Evolutionary conservation across 192 early-diverging fungal species (phyloP).

Genomic region (Coemansia sp.): DNA sequence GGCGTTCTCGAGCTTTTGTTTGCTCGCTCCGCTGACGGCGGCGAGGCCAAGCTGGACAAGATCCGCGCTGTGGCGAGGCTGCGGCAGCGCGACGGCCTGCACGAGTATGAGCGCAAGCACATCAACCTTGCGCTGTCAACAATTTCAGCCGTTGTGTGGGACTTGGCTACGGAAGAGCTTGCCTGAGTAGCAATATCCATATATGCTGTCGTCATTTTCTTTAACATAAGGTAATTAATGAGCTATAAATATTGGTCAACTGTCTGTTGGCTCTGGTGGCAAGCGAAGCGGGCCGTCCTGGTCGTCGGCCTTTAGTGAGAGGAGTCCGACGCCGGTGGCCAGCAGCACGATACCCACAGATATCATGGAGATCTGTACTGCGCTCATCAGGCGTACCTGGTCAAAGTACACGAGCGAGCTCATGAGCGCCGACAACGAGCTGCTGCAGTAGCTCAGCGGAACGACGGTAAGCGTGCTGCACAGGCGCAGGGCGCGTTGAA

Average conservation of each 20-base stretch:
- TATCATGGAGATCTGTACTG: slow-evolving; percentile 67
- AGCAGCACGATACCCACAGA: slow-evolving; percentile 68
- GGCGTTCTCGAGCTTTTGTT: slow-evolving; percentile 50
- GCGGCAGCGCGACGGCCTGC: slow-evolving; percentile 39
- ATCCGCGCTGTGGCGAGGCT: slow-evolving; percentile 37
- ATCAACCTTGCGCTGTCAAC: slow-evolving; percentile 53
- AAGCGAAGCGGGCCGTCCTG: slow-evolving; percentile 38
- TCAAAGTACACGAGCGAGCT: slow-evolving; percentile 83
- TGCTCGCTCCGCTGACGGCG: slow-evolving; percentile 29
- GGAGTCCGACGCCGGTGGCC: slow-evolving; percentile 64
- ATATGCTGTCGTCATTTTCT: background rate
- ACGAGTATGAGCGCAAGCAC: slow-evolving; percentile 57
- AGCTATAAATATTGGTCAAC: no score
- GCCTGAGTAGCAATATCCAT: background rate
- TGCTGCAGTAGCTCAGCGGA: slow-evolving; percentile 76
- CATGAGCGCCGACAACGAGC: slow-evolving; percentile 72
- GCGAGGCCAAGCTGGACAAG: slow-evolving; percentile 20
- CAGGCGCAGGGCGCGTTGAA: slow-evolving; percentile 71
- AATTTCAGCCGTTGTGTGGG: slow-evolving; percentile 53
- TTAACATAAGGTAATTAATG: no score
- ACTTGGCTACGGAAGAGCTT: slow-evolving; percentile 19
- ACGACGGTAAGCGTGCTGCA: slow-evolving; percentile 78
- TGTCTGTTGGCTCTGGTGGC: slow-evolving; percentile 12
- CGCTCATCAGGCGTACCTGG: slow-evolving; percentile 64
- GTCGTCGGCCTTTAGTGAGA: slow-evolving; percentile 59